A percentile compares a stretch with the other conserved stretches of the same genome.
Conservation (phyloP, 805 yeast genomes). For the Hanseniaspora valbyensis region DNA sequence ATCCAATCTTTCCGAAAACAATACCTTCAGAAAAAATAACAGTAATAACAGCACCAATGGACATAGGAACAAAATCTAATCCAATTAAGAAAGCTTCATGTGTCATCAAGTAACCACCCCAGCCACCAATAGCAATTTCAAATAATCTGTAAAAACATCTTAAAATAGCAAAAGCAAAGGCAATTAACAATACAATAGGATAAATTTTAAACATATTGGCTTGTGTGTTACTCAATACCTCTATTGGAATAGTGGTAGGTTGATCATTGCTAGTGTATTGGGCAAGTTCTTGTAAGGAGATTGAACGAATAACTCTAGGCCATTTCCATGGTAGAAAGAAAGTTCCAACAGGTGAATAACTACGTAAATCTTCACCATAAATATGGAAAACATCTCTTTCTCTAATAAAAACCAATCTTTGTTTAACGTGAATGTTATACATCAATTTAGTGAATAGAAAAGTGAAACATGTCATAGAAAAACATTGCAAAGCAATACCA, state of each 20-base stretch:
- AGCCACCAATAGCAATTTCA: constrained; percentile 59
- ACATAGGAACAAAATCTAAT: constrained; percentile 53
- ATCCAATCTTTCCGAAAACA: constrained; percentile 33
- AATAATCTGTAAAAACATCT: constrained; percentile 65
- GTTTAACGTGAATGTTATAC: constrained; percentile 29
- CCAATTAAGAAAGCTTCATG: constrained; percentile 50
- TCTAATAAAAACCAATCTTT: constrained; percentile 21
- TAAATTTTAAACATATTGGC: constrained; percentile 30
- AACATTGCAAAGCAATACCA: constrained; percentile 68
- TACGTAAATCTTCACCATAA: constrained; percentile 17
- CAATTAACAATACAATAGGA: constrained; percentile 35
- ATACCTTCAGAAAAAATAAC: constrained; percentile 56
- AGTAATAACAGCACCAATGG: constrained; percentile 37
- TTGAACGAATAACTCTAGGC: constrained; percentile 19
- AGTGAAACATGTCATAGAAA: constrained; percentile 53
- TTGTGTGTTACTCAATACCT: constrained; percentile 28
- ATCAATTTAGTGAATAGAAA: constrained; percentile 40
- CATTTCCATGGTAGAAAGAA: constrained; percentile 20
- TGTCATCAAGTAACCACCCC: constrained; percentile 53
- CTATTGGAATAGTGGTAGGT: constrained; percentile 24
- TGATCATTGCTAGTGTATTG: constrained; percentile 23
- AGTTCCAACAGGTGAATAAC: constrained; percentile 3
- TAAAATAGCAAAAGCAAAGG: constrained; percentile 45
- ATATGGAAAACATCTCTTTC: neutral
- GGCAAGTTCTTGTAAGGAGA: neutral